Base-by-base conservation (phyloP, 2,329 filamentous ascomycete species). In the Nothophaeocryptopus gaeumannii region DNA sequence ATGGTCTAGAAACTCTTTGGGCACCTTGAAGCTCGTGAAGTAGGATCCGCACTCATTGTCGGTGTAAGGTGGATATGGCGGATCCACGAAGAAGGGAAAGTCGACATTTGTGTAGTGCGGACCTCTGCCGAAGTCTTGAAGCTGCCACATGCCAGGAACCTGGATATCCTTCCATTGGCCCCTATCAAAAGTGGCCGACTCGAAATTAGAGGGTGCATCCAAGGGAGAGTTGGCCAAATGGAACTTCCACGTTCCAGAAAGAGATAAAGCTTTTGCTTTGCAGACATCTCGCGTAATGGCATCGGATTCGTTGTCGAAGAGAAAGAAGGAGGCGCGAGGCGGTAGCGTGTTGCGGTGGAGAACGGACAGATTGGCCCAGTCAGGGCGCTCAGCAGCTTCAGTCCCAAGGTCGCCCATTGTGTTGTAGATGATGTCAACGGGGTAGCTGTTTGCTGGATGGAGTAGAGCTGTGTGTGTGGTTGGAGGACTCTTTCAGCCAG, bases 91-190 rank as follows among this genome's bases (percentile, higher is more conserved):
- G 49, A 62, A 82, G 0, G 83, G 84, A 53, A 78, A 88, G 43
- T 80, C 74, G 20, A 84, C 75, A 57, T 88, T 88, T 8, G 84
- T 87, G 61, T 88, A 88, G 56, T 84, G 81, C 0, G 85, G 85
- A 43, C 60, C 58, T 45, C 73, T 72, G 10, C 84, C 84, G 61
- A 83, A 81, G 20, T 84, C 84, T 66, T 88, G 81, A 4, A 86
- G 70, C 66, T 88, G 84, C 85, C 85, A 88, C 81, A 81, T 62
- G 33, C 62, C 55, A 2, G 55, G 55, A 0, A 88, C 84, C 12
- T 76, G 60, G 34, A 85, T 79, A 33, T 78, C 71, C 14, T 69
- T 67, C 74, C 79, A 81, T 62, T 47, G 20, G 3, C 67, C 65
- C n/a, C 58, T 64, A 53, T 73, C 67, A 47, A 66, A 72, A 1